A percentile compares a stretch with the other conserved stretches of the same genome.
phyloP scores from a whole-genome alignment of 2,329 filamentous ascomycete species.

The Drechslerella stenobrocha region DNA sequence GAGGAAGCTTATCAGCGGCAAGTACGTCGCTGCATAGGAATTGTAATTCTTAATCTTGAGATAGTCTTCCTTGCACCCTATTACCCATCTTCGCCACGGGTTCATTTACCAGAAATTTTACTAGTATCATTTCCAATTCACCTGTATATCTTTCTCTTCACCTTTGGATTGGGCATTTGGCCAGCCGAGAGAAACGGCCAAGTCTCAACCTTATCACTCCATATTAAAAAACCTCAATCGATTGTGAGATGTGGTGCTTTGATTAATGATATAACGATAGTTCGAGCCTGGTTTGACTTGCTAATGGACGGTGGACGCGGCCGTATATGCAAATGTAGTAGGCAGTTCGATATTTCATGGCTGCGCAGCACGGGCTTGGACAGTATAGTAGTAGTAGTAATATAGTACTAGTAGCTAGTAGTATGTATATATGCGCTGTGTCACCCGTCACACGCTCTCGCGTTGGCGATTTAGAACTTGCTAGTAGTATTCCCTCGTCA shows the following conservation, averaged over 20 bases:
- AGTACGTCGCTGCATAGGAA: slow-evolving; percentile 66
- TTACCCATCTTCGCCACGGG: slow-evolving; percentile 27
- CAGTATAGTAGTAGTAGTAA: too few relatives aligned
- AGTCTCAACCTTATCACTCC: not conserved
- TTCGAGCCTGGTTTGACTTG: too few relatives aligned
- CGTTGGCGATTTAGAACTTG: slow-evolving; percentile 8
- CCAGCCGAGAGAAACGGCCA: slow-evolving; percentile 23
- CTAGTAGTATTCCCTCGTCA: too few relatives aligned
- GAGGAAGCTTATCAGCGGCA: slow-evolving; percentile 72
- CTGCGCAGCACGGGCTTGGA: too few relatives aligned
- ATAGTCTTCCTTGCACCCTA: slow-evolving; percentile 6
- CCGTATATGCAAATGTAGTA: too few relatives aligned
- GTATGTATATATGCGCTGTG: not conserved
- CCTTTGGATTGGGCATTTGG: slow-evolving; percentile 17
- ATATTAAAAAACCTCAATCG: too few relatives aligned
- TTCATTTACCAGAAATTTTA: slow-evolving; percentile 49
- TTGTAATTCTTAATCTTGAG: slow-evolving; percentile 49
- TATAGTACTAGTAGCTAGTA: too few relatives aligned
- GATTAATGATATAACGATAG: too few relatives aligned
- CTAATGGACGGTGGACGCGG: too few relatives aligned
- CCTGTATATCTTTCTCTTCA: slow-evolving; percentile 44
- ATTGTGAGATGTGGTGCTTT: too few relatives aligned
- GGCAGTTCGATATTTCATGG: too few relatives aligned
- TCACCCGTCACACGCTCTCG: slow-evolving; percentile 31
- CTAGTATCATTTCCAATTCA: slow-evolving; percentile 37